These are phyloP conservation scores for Nannizziopsis barbatae DNA, from an alignment of 2,329 filamentous ascomycete genomes.

Conservation along the genomic window DNA sequence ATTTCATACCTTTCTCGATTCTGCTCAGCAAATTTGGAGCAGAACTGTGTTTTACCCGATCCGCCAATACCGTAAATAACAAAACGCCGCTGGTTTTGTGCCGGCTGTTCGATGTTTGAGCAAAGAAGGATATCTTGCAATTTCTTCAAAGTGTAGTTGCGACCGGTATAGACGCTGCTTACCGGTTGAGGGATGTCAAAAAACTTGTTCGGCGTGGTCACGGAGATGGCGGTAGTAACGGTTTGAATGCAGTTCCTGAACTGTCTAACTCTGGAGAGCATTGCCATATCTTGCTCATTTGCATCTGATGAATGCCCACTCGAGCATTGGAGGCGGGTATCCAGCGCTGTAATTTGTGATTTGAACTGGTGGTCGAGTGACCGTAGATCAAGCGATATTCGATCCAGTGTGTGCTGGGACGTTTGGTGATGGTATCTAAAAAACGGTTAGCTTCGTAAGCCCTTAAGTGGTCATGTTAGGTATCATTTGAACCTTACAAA, in stretches of 20 bases:
- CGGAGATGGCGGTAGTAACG: not conserved
- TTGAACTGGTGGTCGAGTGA: not conserved
- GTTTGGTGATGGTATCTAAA: not conserved
- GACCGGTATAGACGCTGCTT: constrained; percentile 18
- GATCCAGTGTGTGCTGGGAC: not conserved
- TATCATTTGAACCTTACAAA: constrained; percentile 8
- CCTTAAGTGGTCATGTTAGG: not conserved
- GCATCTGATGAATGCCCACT: not conserved
- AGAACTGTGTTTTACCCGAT: constrained; percentile 33
- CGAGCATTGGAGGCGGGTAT: not conserved
- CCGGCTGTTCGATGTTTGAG: constrained; percentile 5
- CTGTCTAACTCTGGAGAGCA: not conserved
- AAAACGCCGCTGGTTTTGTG: constrained; percentile 21
- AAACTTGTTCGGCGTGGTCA: constrained; percentile 16
- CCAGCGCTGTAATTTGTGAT: not conserved
- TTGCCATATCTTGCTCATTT: not conserved
- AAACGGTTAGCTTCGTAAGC: not conserved
- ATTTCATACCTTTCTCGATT: constrained; percentile 23
- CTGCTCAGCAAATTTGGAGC: constrained; percentile 28
- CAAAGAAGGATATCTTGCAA: constrained; percentile 12
- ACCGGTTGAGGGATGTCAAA: constrained; percentile 18
- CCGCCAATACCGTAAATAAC: constrained; percentile 31
- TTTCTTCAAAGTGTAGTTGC: constrained; percentile 9
- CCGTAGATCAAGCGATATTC: not conserved
- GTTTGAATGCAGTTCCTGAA: not conserved